phyloP scores from a whole-genome alignment of 2,329 filamentous ascomycete species.

The Claviceps arundinis region DNA sequence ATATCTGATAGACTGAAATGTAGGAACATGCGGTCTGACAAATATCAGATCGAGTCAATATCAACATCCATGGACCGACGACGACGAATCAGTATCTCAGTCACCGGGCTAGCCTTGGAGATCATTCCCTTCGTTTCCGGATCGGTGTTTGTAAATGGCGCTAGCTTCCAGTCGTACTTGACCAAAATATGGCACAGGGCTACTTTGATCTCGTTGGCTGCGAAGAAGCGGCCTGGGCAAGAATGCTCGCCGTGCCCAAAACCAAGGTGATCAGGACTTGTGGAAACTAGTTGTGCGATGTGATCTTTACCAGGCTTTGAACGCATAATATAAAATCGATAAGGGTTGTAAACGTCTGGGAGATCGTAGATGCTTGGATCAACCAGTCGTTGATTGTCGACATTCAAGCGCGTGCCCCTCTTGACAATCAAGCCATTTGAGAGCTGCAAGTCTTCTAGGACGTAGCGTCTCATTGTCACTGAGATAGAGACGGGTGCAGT shows the following conservation, averaged over 20 bases:
- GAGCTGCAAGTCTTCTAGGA: constrained; percentile 8
- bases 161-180: not conserved
- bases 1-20: too few relatives aligned
- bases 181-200: not conserved
- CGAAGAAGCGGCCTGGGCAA: constrained; percentile 28
- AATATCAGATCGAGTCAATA: not conserved
- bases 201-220: constrained; percentile 21
- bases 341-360: constrained; percentile 10
- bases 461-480: constrained; percentile 1
- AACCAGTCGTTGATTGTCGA: constrained; percentile 9
- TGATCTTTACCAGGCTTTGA: constrained; percentile 1
- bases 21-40: too few relatives aligned
- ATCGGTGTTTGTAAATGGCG: not conserved
- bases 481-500: too few relatives aligned
- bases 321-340: constrained; percentile 10
- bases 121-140: not conserved
- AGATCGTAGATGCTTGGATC: constrained; percentile 9
- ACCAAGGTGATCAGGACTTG: constrained; percentile 13
- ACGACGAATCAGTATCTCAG: not conserved
- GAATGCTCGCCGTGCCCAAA: constrained; percentile 26
- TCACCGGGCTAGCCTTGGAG: not conserved
- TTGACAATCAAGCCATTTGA: constrained; percentile 10
- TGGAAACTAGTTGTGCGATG: constrained; percentile 17
- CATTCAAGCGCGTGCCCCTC: constrained; percentile 10
- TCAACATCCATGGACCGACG: not conserved